A percentile compares a stretch with the other conserved stretches of the same genome.
These are phyloP conservation scores for Rhizopus microsporus DNA, from an alignment of 371 early-diverging fungal species.

Conservation along the genomic window DNA sequence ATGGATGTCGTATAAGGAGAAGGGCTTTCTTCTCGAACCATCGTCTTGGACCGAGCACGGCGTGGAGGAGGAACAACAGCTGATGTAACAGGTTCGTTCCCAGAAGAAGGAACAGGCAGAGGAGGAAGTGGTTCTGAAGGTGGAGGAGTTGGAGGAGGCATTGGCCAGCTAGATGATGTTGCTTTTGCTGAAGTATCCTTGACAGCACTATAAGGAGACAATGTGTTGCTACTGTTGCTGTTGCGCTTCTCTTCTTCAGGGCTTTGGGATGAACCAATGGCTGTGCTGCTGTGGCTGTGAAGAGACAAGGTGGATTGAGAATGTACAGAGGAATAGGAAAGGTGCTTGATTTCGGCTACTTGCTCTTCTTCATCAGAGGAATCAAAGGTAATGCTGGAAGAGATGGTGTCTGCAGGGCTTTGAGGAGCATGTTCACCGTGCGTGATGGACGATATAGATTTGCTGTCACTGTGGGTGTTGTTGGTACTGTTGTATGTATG, in stretches of 20 bases:
- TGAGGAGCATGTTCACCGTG: constrained; percentile 7
- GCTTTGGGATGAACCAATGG: neutral
- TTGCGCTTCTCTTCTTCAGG: neutral
- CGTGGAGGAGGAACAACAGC: constrained; percentile 14
- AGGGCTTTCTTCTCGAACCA: constrained; percentile 17
- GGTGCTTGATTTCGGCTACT: constrained; percentile 24
- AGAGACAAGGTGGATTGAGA: constrained; percentile 19
- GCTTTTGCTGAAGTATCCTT: constrained; percentile 12
- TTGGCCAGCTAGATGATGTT: constrained; percentile 22
- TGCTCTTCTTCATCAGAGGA: constrained; percentile 23
- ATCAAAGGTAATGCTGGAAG: constrained; percentile 18
- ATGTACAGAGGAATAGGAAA: constrained; percentile 25
- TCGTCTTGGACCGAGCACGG: constrained; percentile 23
- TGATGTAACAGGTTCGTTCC: neutral
- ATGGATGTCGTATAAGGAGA: constrained; percentile 18
- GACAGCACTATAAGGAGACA: constrained; percentile 2
- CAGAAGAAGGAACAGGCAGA: constrained; percentile 13
- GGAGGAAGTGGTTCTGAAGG: constrained; percentile 38
- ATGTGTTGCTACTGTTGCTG: constrained; percentile 5
- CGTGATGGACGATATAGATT: neutral
- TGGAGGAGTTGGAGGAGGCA: constrained; percentile 37
- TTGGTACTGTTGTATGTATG: neutral
- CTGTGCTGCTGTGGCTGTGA: neutral
- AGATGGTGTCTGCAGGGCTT: constrained; percentile 18
- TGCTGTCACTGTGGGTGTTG: neutral